These are phyloP conservation scores for Epithemia pelagica DNA, from an alignment of 108 stramenopile genomes.

Conservation along the genomic window DNA sequence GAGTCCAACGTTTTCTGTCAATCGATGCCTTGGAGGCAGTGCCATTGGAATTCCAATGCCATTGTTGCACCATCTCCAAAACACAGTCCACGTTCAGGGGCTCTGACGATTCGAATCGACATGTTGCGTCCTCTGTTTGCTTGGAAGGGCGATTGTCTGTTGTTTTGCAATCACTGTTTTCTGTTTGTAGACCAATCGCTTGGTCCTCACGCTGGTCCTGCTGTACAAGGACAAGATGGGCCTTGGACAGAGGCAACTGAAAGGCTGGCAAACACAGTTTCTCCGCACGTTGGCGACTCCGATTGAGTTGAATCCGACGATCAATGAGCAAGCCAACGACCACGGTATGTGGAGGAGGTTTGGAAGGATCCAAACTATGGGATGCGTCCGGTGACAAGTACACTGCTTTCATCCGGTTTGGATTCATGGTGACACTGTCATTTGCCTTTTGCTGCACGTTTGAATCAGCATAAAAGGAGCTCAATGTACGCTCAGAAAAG, in stretches of 20 bases:
- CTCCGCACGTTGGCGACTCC: conserved; percentile 48
- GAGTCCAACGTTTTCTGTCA: too few species aligned
- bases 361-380: conserved; percentile 23
- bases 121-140: too few species aligned
- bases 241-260: conserved; percentile 48
- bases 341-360: conserved; percentile 43
- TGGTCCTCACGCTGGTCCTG: conserved; percentile 34
- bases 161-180: neutral
- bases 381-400: conserved; percentile 82
- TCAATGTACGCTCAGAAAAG: neutral
- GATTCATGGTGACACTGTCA: neutral
- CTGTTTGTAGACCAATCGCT: neutral
- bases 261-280: conserved; percentile 22
- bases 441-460: neutral
- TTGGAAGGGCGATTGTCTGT: neutral
- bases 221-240: conserved; percentile 16
- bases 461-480: neutral
- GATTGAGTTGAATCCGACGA: conserved; percentile 58
- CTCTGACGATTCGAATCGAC: neutral
- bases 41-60: conserved; percentile 48
- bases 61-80: conserved; percentile 70
- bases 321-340: conserved; percentile 78
- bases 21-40: too few species aligned
- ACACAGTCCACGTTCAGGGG: conserved; percentile 78
- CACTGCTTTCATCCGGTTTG: neutral